Evolutionary conservation across 768 basidiomycete species (phyloP).

Genomic region (Steccherinum ochraceum): DNA sequence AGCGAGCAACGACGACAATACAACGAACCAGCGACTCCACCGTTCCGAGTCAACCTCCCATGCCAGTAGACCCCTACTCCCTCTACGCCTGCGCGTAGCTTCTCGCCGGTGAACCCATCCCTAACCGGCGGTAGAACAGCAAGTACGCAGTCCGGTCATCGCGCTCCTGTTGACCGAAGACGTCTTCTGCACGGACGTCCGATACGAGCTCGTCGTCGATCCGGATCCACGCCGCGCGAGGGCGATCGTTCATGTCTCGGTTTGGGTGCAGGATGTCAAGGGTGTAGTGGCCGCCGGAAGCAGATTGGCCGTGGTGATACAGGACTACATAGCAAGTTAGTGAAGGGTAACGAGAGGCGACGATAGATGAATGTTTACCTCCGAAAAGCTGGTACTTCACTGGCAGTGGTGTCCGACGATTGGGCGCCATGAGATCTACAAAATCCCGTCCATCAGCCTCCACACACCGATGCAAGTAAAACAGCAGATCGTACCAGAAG

Average conservation of each 20-base stretch:
- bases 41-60: no score
- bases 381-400: slow-evolving; percentile 79
- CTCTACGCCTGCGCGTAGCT: no score
- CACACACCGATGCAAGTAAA: neutral
- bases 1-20: no score
- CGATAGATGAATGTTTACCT: slow-evolving; percentile 42
- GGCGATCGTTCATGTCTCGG: slow-evolving; percentile 37
- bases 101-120: slow-evolving; percentile 11
- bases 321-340: slow-evolving; percentile 42
- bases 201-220: slow-evolving; percentile 90
- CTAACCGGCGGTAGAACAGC: slow-evolving; percentile 74
- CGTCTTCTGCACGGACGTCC: slow-evolving; percentile 66
- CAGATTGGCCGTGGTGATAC: slow-evolving; percentile 90
- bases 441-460: no score
- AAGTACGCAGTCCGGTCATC: slow-evolving; percentile 80
- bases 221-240: slow-evolving; percentile 78
- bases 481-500: slow-evolving; percentile 41
- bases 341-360: neutral
- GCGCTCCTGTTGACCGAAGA: slow-evolving; percentile 44
- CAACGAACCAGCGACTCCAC: no score
- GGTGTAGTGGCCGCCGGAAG: slow-evolving; percentile 94
- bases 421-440: slow-evolving; percentile 56
- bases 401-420: slow-evolving; percentile 36
- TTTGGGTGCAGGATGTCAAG: slow-evolving; percentile 80
- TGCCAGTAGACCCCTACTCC: no score